Evolutionary conservation across 2,329 filamentous ascomycete species (phyloP), one percentile per base, ranked within the genome.

Genomic region (Aspergillus jensenii): DNA sequence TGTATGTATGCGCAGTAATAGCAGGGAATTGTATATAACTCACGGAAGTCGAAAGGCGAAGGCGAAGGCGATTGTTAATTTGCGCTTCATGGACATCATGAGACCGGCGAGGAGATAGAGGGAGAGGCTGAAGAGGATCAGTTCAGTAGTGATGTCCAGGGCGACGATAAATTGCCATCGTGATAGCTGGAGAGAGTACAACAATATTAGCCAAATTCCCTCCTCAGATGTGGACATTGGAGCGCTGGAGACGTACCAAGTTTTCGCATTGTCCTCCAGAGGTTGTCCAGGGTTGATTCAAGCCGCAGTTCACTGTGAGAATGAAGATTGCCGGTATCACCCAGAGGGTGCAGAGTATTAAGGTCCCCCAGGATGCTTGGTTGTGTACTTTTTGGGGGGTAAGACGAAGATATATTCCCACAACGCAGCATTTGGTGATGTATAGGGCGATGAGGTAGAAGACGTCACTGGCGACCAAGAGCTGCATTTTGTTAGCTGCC

Each of bases 401-500:
- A 15, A 82, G 68, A 5, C 79, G 78, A 19, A 78, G 67, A 53
- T 79, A 76, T 11, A 82, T 74, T 15, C 76, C 70, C 6, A 75
- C 69, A 39, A 79, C 77, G 15, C 69, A 70, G 53, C 67, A 69
- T 63, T 71, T 71, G 17, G 65, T 70, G 37, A 79, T 67, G 59
- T 76, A 79, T 19, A 80, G 61, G 1, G 74, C 70, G 33, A 78
- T 41, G 43, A 81, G 61, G 52, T 75, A 78, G 54, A 82, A 68
- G n/a, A 79, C 65, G 58, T 82, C 72, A 55, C 64, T 72, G 41
- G 71, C 66, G 55, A 75, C 76, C 35, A 74, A 46, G 25, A 70
- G 62, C 68, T 70, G 19, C 4, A 4, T 17, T 14, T 19, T 39
- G 8, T 44, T 59, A 51, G 58, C 58, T 44, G 27, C 27, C 4